Base-by-base conservation (phyloP, 2,329 filamentous ascomycete genomes). In the Fusarium goolgardi region DNA sequence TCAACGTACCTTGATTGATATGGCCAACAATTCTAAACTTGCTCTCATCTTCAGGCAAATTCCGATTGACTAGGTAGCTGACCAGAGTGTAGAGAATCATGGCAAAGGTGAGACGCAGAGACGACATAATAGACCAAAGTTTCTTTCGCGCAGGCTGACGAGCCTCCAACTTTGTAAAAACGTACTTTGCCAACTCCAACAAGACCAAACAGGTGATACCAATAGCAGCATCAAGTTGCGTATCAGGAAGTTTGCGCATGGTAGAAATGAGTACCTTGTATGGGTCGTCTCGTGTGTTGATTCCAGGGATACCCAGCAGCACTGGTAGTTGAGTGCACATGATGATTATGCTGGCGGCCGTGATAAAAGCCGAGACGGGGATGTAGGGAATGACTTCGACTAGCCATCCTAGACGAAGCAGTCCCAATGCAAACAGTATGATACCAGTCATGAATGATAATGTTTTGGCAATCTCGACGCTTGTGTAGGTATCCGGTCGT, bases 41-140 rank as follows among this genome's bases (percentile, higher is more conserved):
- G 5, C 84, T 81, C 3, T 87, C 63, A 1, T 72, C 75, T n/a
- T 83, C 74, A 15, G 75, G 78, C 34, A 80, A 81, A 54, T 88
- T 78, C 11, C 86, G 80, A 71, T 93, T 90, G 56, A 86, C 86
- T 6, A 92, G 81, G 63, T 85, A 92, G 75, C 90, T 91, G 74
- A 94, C 87, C 65, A 94, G 78, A 4, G 90, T 92, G 77, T 92
- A 94, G 3, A 94, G 82, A 23, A 94, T 76, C 73, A 94, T 91
- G 55, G 92, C 88, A 71, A 94, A 92, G 0, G 88, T 91, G 29
- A 92, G 89, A 13, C 92, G 86, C 9, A 94, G 81, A 0, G 92
- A 94, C n/a, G 88, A 90, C 35, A 88, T 75, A 77, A 92, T 93
- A 73, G 92, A 91, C 84, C 89, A 93, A 7, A 86, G 73, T 76